phyloP scores from a whole-genome alignment of 805 yeast species.

The Tetrapisispora phaffii region DNA sequence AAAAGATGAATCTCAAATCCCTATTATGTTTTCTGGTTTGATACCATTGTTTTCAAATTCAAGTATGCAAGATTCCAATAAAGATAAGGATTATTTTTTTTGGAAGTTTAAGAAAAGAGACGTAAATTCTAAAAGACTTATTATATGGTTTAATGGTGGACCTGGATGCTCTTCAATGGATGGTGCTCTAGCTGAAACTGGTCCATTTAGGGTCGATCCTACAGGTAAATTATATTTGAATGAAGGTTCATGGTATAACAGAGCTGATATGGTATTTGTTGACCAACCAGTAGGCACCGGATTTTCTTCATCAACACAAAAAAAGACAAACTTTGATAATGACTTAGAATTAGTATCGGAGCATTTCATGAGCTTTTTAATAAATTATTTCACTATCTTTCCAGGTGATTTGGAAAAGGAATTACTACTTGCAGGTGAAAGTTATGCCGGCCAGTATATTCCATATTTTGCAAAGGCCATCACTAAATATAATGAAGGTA shows the following conservation, averaged over 20 bases:
- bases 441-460: slow-evolving; percentile 94
- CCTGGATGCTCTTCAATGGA: slow-evolving; percentile 99
- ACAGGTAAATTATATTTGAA: slow-evolving; percentile 43
- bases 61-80: slow-evolving; percentile 38
- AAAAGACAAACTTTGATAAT: slow-evolving; percentile 28
- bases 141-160: slow-evolving; percentile 94
- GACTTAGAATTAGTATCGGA: slow-evolving; percentile 49
- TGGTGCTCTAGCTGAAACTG: slow-evolving; percentile 87
- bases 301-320: slow-evolving; percentile 51
- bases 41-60: slow-evolving; percentile 34
- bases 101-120: slow-evolving; percentile 47
- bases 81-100: slow-evolving; percentile 46
- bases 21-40: slow-evolving; percentile 55
- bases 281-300: slow-evolving; percentile 97
- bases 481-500: slow-evolving; percentile 33
- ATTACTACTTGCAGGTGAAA: slow-evolving; percentile 81
- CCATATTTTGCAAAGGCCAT: slow-evolving; percentile 74
- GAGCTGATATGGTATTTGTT: slow-evolving; percentile 69
- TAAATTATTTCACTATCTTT: slow-evolving; percentile 55
- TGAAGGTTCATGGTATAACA: slow-evolving; percentile 74
- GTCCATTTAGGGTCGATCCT: slow-evolving; percentile 63
- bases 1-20: slow-evolving; percentile 13
- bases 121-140: slow-evolving; percentile 30
- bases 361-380: slow-evolving; percentile 57
- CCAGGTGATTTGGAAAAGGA: slow-evolving; percentile 61